These are phyloP conservation scores for Hymenoscyphus repandus DNA, from an alignment of 2,329 filamentous ascomycete species.

Conservation along the genomic window DNA sequence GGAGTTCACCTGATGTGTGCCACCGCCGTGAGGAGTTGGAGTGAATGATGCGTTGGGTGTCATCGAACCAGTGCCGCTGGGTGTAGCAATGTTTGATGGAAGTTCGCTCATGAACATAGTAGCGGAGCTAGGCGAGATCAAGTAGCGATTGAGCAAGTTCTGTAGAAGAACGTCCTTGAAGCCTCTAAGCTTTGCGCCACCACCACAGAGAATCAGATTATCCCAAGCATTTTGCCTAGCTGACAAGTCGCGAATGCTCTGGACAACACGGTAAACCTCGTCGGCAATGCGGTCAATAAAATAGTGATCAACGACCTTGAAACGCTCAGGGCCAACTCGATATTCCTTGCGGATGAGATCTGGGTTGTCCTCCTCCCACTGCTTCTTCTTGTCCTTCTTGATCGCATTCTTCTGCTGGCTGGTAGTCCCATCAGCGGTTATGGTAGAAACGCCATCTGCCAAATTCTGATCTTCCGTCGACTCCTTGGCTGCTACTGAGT, in stretches of 20 bases:
- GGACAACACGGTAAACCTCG: slow-evolving; percentile 76
- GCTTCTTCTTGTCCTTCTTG: slow-evolving; percentile 28
- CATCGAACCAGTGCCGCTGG: slow-evolving; percentile 82
- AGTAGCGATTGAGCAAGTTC: slow-evolving; percentile 73
- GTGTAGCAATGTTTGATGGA: slow-evolving; percentile 88
- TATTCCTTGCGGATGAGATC: slow-evolving; percentile 60
- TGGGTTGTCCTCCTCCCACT: slow-evolving; percentile 34
- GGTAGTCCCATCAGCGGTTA: slow-evolving; percentile 2
- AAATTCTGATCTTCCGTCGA: not conserved
- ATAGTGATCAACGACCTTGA: slow-evolving; percentile 60
- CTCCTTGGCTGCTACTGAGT: slow-evolving; percentile 8
- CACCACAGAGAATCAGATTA: slow-evolving; percentile 84
- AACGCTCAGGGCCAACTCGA: slow-evolving; percentile 73
- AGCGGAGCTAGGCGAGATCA: slow-evolving; percentile 85
- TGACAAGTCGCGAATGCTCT: slow-evolving; percentile 76
- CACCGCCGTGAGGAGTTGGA: slow-evolving; percentile 46
- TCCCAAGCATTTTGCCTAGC: slow-evolving; percentile 90
- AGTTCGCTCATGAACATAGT: slow-evolving; percentile 98
- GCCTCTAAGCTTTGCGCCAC: slow-evolving; percentile 67
- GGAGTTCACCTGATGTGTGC: slow-evolving; percentile 70
- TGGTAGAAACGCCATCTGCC: slow-evolving; percentile 11
- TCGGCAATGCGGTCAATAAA: slow-evolving; percentile 81
- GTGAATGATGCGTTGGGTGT: slow-evolving; percentile 59
- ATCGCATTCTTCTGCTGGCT: slow-evolving; percentile 24
- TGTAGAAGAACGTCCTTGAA: slow-evolving; percentile 85